phyloP scores from a whole-genome alignment of 768 basidiomycete genomes.

The Coprinopsis marcescibilis region DNA sequence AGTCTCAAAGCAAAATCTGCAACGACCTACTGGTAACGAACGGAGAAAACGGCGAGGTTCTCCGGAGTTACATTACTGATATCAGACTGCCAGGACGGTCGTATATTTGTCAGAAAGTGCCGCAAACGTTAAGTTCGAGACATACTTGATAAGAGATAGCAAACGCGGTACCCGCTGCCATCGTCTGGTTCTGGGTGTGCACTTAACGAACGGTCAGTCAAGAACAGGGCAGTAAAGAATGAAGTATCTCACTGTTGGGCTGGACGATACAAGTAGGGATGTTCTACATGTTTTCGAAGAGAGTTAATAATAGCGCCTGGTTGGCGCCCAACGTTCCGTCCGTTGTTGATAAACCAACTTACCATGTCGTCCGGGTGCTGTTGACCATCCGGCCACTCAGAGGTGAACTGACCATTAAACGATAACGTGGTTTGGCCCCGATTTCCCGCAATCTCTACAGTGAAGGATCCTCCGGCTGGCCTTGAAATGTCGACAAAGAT shows the following conservation, averaged over 20 bases:
- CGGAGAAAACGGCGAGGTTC: conserved; percentile 46
- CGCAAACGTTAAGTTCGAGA: background rate
- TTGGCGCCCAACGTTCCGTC: background rate
- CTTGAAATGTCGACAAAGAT: too few relatives aligned
- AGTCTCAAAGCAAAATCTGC: background rate
- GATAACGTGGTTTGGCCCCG: conserved; percentile 42
- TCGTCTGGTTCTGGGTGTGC: conserved; percentile 46
- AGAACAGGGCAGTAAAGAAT: background rate
- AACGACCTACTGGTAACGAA: conserved; percentile 38
- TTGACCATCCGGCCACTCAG: conserved; percentile 43
- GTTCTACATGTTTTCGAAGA: conserved; percentile 22
- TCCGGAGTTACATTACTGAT: conserved; percentile 39
- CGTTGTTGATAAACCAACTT: conserved; percentile 18
- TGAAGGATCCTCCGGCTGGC: conserved; percentile 45
- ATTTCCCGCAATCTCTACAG: conserved; percentile 44
- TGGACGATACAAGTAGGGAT: conserved; percentile 36
- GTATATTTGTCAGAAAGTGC: background rate
- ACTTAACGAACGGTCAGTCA: conserved; percentile 26
- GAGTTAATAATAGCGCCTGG: background rate
- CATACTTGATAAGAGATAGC: conserved; percentile 49
- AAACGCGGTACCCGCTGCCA: conserved; percentile 50
- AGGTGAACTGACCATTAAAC: conserved; percentile 30
- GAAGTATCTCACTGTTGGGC: conserved; percentile 39
- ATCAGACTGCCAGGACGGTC: conserved; percentile 31
- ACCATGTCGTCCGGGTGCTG: conserved; percentile 40